Conservation (phyloP, 345 rosid genomes). For the Linum tenue region DNA sequence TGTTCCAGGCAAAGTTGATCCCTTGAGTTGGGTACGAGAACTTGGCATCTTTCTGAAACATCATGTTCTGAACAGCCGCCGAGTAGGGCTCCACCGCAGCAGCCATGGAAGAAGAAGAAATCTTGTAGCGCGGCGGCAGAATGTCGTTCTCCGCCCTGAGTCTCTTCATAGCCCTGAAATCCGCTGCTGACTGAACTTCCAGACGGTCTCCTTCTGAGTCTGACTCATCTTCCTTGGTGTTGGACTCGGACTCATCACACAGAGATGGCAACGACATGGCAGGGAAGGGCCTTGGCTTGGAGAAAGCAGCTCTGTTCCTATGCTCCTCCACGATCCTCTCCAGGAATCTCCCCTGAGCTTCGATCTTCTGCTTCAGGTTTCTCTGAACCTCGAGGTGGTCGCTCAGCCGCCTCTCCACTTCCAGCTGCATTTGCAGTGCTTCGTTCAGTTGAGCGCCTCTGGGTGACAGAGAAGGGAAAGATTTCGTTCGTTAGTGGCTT, state of each 20-base stretch:
- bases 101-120: not conserved
- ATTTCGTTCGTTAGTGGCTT: not conserved
- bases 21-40: constrained; percentile 10
- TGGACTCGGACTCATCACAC: constrained; percentile 42
- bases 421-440: constrained; percentile 40
- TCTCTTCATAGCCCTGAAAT: constrained; percentile 19
- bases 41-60: constrained; percentile 11
- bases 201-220: constrained; percentile 26
- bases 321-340: constrained; percentile 31
- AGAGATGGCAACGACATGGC: constrained; percentile 37
- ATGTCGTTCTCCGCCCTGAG: constrained; percentile 17
- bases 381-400: constrained; percentile 42
- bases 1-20: constrained; percentile 18
- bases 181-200: constrained; percentile 23
- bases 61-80: not conserved
- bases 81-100: constrained; percentile 4
- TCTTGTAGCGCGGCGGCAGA: constrained; percentile 6
- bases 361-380: constrained; percentile 42
- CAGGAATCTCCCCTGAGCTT: constrained; percentile 48
- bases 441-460: constrained; percentile 50
- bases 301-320: constrained; percentile 10
- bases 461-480: constrained; percentile 2
- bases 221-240: constrained; percentile 25
- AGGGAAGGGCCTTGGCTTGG: constrained; percentile 20
- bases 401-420: constrained; percentile 29